Evolutionary conservation across 2,329 filamentous ascomycete species (phyloP).

Genomic region (Penicillium sp.): DNA sequence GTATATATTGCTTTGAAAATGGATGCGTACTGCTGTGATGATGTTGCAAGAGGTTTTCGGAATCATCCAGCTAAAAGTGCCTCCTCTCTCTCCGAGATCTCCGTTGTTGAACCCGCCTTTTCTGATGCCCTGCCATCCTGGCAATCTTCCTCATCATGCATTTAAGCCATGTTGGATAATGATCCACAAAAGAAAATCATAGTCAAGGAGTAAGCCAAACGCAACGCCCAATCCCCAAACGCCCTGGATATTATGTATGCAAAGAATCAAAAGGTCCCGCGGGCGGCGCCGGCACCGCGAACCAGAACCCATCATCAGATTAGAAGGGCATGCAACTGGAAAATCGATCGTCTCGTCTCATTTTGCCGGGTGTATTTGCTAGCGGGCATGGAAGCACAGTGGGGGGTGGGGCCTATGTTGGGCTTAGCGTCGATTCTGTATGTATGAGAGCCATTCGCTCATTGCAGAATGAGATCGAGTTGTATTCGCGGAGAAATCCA

Average conservation of each 20-base stretch:
- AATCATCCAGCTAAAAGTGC: neutral
- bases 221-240: constrained; percentile 20
- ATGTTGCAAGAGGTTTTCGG: neutral
- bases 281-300: constrained; percentile 18
- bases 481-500: neutral
- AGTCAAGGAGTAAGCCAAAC: neutral
- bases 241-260: constrained; percentile 21
- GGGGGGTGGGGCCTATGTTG: constrained; percentile 40
- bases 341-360: neutral
- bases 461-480: neutral
- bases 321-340: neutral
- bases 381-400: constrained; percentile 47
- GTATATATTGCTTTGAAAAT: neutral
- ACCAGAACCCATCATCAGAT: neutral
- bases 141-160: neutral
- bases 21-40: neutral
- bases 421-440: constrained; percentile 14
- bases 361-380: constrained; percentile 7
- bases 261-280: constrained; percentile 10
- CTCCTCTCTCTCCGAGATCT: neutral
- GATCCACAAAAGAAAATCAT: neutral
- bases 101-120: neutral
- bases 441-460: neutral
- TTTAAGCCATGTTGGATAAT: neutral
- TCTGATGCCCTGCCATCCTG: neutral